Base-by-base conservation (phyloP, 192 early-diverging fungal species). In the Kickxella alabastrina region DNA sequence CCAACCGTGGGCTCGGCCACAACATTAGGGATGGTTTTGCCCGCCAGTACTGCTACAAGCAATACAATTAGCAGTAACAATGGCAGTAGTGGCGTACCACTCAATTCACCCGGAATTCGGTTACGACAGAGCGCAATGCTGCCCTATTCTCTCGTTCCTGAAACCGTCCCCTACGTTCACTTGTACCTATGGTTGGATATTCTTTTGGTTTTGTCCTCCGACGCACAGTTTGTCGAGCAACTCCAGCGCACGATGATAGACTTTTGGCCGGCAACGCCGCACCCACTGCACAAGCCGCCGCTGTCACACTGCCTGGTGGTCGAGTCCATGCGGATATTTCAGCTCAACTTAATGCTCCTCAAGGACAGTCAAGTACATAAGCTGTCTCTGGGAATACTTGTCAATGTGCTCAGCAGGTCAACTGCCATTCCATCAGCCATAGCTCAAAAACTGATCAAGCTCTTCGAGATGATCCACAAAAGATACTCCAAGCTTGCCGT, bases 321-420 rank as follows among this genome's bases (percentile, higher is more conserved):
- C 31, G 69, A 72, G 28, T 22, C 49, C 21, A 60, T 72, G 53
- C 51, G 62, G 14, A 52, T 69, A 25, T 65, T 76, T 28, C 73
- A 76, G 59, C 73, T 65, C 24, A 69, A 76, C 51, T 43, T 76
- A 9, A 62, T 65, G 67, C 51, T 51, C 8, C 40, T 69, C 0
- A 68, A 68, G 38, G 73, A 76, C 47, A 59, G 34, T 23, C 59
- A 76, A 13, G n/a, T 76, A 14, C 73, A 76, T 36, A 39, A 19
- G 2, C 57, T 65, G 25, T 45, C 66, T 6, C 49, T 76, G 29
- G 73, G 53, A 6, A 65, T 63, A 7, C 57, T 76, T 28, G 49
- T 50, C 29, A 76, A 69, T 39, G 35, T 58, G 3, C 57, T 76
- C 17, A 56, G 63, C 57, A 41, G 42, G 14, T 45, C 66, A 1